phyloP scores from a whole-genome alignment of 2,329 filamentous ascomycete genomes.

The Aspergillus hiratsukae region DNA sequence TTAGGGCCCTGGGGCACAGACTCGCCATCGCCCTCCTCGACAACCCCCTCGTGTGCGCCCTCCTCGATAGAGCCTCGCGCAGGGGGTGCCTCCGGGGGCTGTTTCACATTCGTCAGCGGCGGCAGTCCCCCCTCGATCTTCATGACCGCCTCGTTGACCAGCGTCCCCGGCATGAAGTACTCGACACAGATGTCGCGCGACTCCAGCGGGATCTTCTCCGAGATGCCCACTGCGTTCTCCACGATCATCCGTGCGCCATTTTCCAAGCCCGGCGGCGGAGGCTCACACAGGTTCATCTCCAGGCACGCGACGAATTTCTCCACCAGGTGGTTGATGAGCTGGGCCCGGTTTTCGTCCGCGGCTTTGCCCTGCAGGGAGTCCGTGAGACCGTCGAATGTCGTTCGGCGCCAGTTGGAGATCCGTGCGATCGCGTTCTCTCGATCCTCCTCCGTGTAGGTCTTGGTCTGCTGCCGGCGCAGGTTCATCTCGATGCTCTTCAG shows the following conservation, averaged over 20 bases:
- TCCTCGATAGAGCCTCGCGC: constrained; percentile 15
- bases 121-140: constrained; percentile 71
- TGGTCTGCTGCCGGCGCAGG: constrained; percentile 72
- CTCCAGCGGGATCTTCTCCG: constrained; percentile 81
- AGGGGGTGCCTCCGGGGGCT: constrained; percentile 1
- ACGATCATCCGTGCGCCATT: constrained; percentile 89
- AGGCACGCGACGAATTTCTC: constrained; percentile 64
- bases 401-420: constrained; percentile 87
- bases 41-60: constrained; percentile 16
- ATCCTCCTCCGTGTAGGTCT: constrained; percentile 74
- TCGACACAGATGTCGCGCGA: constrained; percentile 84
- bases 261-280: constrained; percentile 74
- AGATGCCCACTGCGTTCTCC: constrained; percentile 81
- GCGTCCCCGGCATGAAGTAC: constrained; percentile 74
- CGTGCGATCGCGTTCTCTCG: constrained; percentile 82
- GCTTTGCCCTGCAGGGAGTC: constrained; percentile 63
- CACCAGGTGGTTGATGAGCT: constrained; percentile 67
- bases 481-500: constrained; percentile 85
- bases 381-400: constrained; percentile 85
- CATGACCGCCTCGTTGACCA: constrained; percentile 71
- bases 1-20: constrained; percentile 15
- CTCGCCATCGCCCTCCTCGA: constrained; percentile 14
- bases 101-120: constrained; percentile 40
- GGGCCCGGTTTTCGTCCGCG: constrained; percentile 61
- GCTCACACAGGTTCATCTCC: constrained; percentile 69